Percentiles rank a stretch among this genome's conserved stretches.
Evolutionary conservation across 345 rosid species (phyloP).

Genomic region (Eucalyptus lansdowneana): DNA sequence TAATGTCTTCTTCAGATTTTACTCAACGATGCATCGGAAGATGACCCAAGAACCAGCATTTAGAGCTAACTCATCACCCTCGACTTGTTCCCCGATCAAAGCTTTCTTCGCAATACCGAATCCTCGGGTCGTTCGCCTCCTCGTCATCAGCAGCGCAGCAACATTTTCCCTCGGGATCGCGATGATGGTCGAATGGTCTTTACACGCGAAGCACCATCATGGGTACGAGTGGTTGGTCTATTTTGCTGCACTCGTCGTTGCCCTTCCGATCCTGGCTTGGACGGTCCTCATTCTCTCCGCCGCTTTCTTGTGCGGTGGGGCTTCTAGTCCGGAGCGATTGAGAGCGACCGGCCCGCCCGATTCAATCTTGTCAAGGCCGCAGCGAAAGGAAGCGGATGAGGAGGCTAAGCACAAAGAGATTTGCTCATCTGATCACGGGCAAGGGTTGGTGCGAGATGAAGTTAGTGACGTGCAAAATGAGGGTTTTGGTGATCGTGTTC

Average conservation of each 20-base stretch:
- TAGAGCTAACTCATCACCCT: neutral
- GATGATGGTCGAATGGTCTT: neutral
- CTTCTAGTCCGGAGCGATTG: neutral
- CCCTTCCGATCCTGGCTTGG: neutral
- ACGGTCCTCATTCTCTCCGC: neutral
- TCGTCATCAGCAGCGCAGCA: neutral
- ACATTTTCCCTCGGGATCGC: neutral
- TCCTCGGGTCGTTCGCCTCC: neutral
- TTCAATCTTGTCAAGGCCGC: neutral
- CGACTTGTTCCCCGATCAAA: neutral
- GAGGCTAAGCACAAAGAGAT: neutral
- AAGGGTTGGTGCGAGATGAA: neutral
- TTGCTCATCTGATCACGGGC: neutral
- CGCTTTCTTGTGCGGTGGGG: neutral
- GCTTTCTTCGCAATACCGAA: neutral
- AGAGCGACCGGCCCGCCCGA: neutral
- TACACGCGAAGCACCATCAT: neutral
- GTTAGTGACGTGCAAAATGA: neutral
- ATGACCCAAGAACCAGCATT: neutral
- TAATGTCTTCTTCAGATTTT: neutral
- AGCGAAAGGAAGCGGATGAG: fast-evolving
- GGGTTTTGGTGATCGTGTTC: neutral
- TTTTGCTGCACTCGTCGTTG: neutral
- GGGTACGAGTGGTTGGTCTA: neutral
- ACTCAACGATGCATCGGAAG: neutral